Conservation (phyloP, 2,329 filamentous ascomycete species). For the Septoria linicola region DNA sequence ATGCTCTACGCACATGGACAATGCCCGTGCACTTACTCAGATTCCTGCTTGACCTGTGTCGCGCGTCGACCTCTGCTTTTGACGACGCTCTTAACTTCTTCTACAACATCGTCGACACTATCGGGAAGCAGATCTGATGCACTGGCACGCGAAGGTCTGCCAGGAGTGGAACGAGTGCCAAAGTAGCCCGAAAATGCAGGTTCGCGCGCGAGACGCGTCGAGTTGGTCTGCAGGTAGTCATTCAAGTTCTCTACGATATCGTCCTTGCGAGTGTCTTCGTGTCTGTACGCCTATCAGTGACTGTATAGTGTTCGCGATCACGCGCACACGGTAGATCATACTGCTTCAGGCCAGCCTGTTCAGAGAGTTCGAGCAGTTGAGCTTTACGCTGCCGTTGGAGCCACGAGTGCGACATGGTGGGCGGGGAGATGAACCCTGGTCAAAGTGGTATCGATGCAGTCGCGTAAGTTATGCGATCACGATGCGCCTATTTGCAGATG, state of each 20-base stretch:
- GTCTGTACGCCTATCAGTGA: constrained; percentile 24
- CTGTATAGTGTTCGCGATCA: too few species aligned
- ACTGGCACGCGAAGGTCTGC: constrained; percentile 44
- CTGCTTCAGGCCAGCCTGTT: constrained; percentile 34
- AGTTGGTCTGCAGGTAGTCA: constrained; percentile 68
- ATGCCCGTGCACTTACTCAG: constrained; percentile 37
- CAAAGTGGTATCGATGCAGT: constrained; percentile 40
- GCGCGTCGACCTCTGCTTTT: constrained; percentile 31
- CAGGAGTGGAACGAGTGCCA: constrained; percentile 54
- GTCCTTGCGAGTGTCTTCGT: constrained; percentile 68
- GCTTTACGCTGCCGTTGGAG: constrained; percentile 35
- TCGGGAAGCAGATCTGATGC: constrained; percentile 24
- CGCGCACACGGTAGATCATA: too few species aligned
- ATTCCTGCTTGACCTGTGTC: constrained; percentile 40
- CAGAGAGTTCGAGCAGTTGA: constrained; percentile 33
- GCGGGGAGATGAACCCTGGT: constrained; percentile 3
- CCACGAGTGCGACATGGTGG: constrained; percentile 32
- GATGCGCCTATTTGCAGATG: constrained; percentile 20
- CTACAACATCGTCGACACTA: constrained; percentile 26
- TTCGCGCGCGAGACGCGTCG: constrained; percentile 62
- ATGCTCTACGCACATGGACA: background rate
- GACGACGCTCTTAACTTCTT: constrained; percentile 35
- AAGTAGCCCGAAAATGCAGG: constrained; percentile 73
- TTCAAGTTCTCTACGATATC: constrained; percentile 77
- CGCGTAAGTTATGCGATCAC: constrained; percentile 52